A percentile compares a stretch with the other conserved stretches of the same genome.
phyloP scores from a whole-genome alignment of 2,329 filamentous ascomycete species.

The Xylaria sp. region DNA sequence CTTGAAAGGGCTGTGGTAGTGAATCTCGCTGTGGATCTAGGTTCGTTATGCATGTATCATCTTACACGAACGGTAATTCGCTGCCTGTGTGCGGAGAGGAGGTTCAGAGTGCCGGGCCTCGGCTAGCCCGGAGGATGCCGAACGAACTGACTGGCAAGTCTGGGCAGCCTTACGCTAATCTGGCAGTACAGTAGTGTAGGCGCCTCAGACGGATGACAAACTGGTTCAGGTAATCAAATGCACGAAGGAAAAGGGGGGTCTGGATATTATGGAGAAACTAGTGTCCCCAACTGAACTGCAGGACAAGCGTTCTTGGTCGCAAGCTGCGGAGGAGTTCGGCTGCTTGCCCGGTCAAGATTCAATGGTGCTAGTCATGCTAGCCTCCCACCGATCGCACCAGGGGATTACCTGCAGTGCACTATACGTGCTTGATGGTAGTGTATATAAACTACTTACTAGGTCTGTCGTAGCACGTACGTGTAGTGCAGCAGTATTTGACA shows the following conservation, averaged over 20 bases:
- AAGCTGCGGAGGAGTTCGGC: constrained; percentile 30
- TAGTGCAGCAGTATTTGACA: constrained; percentile 7
- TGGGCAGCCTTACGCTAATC: constrained; percentile 23
- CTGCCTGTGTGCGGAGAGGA: constrained; percentile 2
- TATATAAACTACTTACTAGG: neutral
- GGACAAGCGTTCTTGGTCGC: constrained; percentile 3
- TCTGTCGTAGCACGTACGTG: neutral
- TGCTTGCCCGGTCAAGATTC: constrained; percentile 27
- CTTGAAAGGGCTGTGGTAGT: neutral
- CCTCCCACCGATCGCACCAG: constrained; percentile 28
- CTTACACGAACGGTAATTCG: neutral
- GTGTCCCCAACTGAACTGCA: constrained; percentile 25
- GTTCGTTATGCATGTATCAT: neutral
- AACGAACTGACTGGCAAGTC: constrained; percentile 32
- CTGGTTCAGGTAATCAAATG: constrained; percentile 12
- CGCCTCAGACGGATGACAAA: constrained; percentile 12
- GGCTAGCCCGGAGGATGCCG: constrained; percentile 38
- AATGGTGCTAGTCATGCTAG: constrained; percentile 27
- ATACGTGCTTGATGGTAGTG: too few relatives aligned
- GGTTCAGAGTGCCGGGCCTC: constrained; percentile 15
- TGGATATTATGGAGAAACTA: constrained; percentile 7
- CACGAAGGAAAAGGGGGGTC: constrained; percentile 10
- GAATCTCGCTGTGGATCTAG: neutral
- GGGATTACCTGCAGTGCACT: constrained; percentile 22
- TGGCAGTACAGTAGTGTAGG: constrained; percentile 1